phyloP scores from a whole-genome alignment of 306 rosid species.

The Lathyrus tuberosus region DNA sequence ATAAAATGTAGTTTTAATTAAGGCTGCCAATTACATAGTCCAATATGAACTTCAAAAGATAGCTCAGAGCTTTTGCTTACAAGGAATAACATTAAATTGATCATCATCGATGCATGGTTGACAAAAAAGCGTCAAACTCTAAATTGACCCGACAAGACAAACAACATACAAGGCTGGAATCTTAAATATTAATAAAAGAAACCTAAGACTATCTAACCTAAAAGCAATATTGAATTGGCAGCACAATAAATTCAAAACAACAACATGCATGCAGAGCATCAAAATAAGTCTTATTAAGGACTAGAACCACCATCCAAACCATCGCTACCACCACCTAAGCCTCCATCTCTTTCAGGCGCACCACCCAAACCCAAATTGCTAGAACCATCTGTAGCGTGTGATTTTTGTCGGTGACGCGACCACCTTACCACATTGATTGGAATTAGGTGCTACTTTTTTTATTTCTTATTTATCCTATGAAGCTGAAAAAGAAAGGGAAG shows the following conservation, averaged over 20 bases:
- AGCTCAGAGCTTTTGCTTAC: neutral
- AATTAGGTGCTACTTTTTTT: too few relatives aligned
- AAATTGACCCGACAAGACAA: neutral
- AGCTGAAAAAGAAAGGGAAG: too few relatives aligned
- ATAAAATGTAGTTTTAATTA: too few relatives aligned
- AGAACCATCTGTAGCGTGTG: too few relatives aligned
- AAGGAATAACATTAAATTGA: slow-evolving; percentile 2
- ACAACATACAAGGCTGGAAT: slow-evolving; percentile 16
- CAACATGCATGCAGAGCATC: slow-evolving; percentile 20
- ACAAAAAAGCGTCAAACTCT: neutral
- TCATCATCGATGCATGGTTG: neutral
- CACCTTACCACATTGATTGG: too few relatives aligned
- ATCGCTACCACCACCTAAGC: slow-evolving; percentile 10
- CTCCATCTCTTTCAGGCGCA: neutral
- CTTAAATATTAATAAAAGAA: neutral
- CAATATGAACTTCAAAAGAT: neutral
- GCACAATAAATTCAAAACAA: neutral
- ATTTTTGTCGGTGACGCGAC: too few relatives aligned
- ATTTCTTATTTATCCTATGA: too few relatives aligned
- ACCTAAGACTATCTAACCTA: neutral
- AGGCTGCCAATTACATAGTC: neutral
- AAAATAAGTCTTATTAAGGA: neutral
- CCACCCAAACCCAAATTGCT: neutral
- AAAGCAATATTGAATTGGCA: neutral
- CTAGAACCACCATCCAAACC: slow-evolving; percentile 25